A percentile compares a stretch with the other conserved stretches of the same genome.
Conservation (phyloP, 208 protist genomes). For the Acanthamoeba royreba region DNA sequence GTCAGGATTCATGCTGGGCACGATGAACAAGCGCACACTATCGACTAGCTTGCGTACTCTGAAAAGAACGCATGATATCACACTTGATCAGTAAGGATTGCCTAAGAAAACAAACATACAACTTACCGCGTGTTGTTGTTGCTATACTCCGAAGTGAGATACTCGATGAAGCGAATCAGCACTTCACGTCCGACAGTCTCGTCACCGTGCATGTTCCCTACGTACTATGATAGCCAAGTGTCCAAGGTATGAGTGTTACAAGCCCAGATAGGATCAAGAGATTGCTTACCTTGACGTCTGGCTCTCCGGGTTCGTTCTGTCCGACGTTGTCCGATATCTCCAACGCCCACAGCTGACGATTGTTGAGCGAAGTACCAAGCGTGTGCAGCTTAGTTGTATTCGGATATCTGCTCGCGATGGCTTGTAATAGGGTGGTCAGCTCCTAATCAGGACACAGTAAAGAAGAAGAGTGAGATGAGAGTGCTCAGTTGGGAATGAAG, state of each 20-base stretch:
- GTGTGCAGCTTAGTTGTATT: not conserved
- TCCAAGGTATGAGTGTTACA: not conserved
- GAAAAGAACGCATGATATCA: too few species aligned
- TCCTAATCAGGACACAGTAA: not conserved
- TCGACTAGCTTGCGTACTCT: too few species aligned
- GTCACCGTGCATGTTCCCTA: constrained; percentile 76
- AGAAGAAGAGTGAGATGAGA: not conserved
- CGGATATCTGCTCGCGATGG: not conserved
- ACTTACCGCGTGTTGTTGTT: not conserved
- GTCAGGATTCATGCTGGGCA: constrained; percentile 74
- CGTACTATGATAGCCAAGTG: constrained; percentile 50
- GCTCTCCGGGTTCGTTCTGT: constrained; percentile 39
- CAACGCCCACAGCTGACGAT: constrained; percentile 36
- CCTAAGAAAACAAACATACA: too few species aligned
- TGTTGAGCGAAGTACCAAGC: not conserved
- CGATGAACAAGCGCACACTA: constrained; percentile 59
- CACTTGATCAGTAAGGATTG: not conserved
- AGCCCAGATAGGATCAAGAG: too few species aligned
- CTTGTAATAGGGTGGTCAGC: not conserved
- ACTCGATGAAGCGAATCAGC: constrained; percentile 52
- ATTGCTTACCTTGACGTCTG: constrained; percentile 11
- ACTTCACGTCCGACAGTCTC: constrained; percentile 66
- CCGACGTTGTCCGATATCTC: constrained; percentile 38
- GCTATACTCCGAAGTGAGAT: not conserved
- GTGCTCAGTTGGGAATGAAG: not conserved